Base-by-base conservation (phyloP, 2,329 filamentous ascomycete species). In the Trichoderma sp. region DNA sequence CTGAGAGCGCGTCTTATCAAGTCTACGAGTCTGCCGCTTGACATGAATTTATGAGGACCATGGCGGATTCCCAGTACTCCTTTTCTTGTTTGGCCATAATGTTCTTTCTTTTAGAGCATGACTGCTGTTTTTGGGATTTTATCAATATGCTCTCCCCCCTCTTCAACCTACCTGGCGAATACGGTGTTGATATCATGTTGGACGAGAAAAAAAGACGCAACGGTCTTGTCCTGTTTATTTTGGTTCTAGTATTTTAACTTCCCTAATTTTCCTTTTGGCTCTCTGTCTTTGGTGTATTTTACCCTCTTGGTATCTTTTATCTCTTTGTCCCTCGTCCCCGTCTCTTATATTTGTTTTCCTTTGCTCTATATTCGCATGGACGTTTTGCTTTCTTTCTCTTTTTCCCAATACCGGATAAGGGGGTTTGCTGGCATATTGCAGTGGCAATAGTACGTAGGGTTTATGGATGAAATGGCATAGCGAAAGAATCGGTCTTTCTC, bases 211-310 rank as follows among this genome's bases (percentile, higher is more conserved):
- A 65, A 65, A 55, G 65, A 65, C 67, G 15, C 32, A 34, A 59
- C 50, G 50, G 59, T 64, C 71, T n/a, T 69, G 57, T 69, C 66
- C 66, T 36, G 39, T 50, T 53, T 53, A 62, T 59, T 28, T 26
- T 53, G 66, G 57, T 62, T 53, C 20, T 28, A 53, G 28, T 28
- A 59, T 59, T 20, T 59, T 20, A 62, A 50, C 28, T 62, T 69
- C 43, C 39, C 57, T 61, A 62, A 69, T 63, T 64, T 73, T 30
- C 63, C 34, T 39, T 39, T n/a, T 70, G 58, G 17, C 65, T 55
- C 58, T 59, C 43, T 73, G 67, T 68, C 53, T 53, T 65, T 72
- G 58, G 65, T 78, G 73, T 75, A 75, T 73, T 75, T 74, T 74
- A 76, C 62, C 47, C 67, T 73, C 17, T 66, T 59, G 71, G 73